These are phyloP conservation scores for Sugiyamaella marilandica DNA, from an alignment of 805 yeast genomes.

Conservation along the genomic window DNA sequence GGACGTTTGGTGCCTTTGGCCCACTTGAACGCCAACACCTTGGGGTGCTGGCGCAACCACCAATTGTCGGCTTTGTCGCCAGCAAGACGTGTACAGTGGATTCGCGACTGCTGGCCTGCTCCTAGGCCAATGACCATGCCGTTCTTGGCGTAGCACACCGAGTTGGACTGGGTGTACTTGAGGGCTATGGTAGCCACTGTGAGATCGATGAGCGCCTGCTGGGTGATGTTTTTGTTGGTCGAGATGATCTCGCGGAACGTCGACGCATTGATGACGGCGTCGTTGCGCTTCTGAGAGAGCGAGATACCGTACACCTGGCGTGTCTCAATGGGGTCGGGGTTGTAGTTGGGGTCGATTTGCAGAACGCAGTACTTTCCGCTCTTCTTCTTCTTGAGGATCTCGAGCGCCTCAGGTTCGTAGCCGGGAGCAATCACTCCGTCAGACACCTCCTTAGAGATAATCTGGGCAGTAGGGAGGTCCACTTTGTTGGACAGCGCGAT, in stretches of 20 bases:
- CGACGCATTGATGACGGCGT: slow-evolving; percentile 86
- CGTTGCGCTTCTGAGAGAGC: slow-evolving; percentile 95
- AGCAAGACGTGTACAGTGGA: slow-evolving; percentile 98
- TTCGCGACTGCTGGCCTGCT: slow-evolving; percentile 99
- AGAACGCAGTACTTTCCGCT: slow-evolving; percentile 95
- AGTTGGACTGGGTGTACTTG: slow-evolving; percentile 97
- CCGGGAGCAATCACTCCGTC: slow-evolving; percentile 99
- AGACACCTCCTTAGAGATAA: slow-evolving; percentile 94
- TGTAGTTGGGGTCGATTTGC: slow-evolving; percentile 92
- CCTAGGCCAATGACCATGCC: slow-evolving; percentile 99
- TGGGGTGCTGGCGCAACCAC: slow-evolving; percentile 99
- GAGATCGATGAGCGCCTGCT: slow-evolving; percentile 88
- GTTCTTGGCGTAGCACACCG: slow-evolving; percentile 96
- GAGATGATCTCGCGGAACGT: slow-evolving; percentile 91
- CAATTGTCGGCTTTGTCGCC: slow-evolving; percentile 99
- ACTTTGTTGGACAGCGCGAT: slow-evolving; percentile 96
- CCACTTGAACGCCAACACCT: slow-evolving; percentile 90
- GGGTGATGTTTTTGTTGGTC: slow-evolving; percentile 76
- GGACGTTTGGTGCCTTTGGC: slow-evolving; percentile 98
- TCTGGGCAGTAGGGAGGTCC: slow-evolving; percentile 92
- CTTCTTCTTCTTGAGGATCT: slow-evolving; percentile 83
- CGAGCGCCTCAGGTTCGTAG: slow-evolving; percentile 86
- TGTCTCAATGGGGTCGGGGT: slow-evolving; percentile 75
- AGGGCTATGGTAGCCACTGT: slow-evolving; percentile 96
- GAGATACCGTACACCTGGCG: slow-evolving; percentile 96